Conservation (phyloP, 129 eudicot genomes). For the Silybum marianum region DNA sequence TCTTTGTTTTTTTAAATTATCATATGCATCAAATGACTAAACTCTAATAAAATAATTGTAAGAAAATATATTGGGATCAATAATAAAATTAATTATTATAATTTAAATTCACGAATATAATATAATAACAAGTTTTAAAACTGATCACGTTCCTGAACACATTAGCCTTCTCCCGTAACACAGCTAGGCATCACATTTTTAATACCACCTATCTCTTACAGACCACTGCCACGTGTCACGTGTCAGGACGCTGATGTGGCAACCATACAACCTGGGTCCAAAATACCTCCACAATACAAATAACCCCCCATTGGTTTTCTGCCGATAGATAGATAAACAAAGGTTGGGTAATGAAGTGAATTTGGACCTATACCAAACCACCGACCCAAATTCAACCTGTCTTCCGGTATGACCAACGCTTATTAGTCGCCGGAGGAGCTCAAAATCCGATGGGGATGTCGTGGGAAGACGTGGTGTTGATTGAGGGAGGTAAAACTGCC, state of each 20-base stretch:
- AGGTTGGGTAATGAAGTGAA: neutral
- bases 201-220: constrained; percentile 22
- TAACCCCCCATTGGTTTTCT: neutral
- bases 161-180: neutral
- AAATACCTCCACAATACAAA: constrained; percentile 11
- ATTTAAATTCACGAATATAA: too few species aligned
- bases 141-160: neutral
- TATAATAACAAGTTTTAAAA: too few species aligned
- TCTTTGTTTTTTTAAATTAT: too few species aligned
- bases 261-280: constrained; percentile 15
- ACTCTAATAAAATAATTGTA: too few species aligned
- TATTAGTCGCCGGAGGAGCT: constrained; percentile 9
- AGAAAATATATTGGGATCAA: too few species aligned
- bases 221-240: constrained; percentile 22
- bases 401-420: constrained; percentile 7
- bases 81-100: too few species aligned
- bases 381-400: constrained; percentile 3
- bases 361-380: constrained; percentile 8
- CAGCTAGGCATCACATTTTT: neutral
- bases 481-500: constrained; percentile 37
- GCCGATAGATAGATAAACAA: constrained; percentile 5
- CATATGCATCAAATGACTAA: too few species aligned
- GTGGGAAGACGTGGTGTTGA: constrained; percentile 63
- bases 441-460: constrained; percentile 40
- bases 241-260: constrained; percentile 24